Evolutionary conservation across 1,284 basidiomycete genomes (phyloP).

Genomic region (Ganoderma resinaceum): DNA sequence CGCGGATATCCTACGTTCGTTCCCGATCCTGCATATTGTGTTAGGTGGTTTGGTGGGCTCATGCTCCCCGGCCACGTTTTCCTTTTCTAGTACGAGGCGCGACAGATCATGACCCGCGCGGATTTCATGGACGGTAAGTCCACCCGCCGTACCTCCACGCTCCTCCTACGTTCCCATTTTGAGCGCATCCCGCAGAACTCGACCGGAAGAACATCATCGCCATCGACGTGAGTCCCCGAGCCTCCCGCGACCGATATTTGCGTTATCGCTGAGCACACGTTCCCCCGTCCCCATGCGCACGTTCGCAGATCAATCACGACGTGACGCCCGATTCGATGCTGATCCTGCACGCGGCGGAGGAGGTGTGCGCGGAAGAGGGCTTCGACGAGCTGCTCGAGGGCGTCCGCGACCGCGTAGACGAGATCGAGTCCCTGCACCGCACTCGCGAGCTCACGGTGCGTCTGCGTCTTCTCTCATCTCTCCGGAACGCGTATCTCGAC

Average conservation of each 20-base stretch:
- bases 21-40: slow-evolving; percentile 9
- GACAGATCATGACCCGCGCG: slow-evolving; percentile 83
- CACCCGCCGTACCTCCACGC: no score
- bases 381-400: slow-evolving; percentile 77
- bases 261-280: slow-evolving; percentile 4
- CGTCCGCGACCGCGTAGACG: slow-evolving; percentile 77
- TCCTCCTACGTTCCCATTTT: background rate
- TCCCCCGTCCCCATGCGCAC: background rate
- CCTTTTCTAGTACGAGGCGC: slow-evolving; percentile 58
- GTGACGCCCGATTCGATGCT: slow-evolving; percentile 83
- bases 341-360: slow-evolving; percentile 70
- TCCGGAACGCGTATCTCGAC: background rate
- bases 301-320: slow-evolving; percentile 68
- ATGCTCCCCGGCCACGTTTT: background rate
- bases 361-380: slow-evolving; percentile 73
- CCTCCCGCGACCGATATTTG: slow-evolving; percentile 9
- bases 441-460: slow-evolving; percentile 76
- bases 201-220: slow-evolving; percentile 75
- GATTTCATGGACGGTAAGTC: slow-evolving; percentile 78
- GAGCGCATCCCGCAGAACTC: slow-evolving; percentile 49
- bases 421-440: slow-evolving; percentile 75
- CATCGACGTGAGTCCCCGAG: slow-evolving; percentile 67
- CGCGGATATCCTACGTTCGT: slow-evolving; percentile 67
- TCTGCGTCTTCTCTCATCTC: slow-evolving; percentile 14
- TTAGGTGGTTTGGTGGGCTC: slow-evolving; percentile 12